phyloP scores from a whole-genome alignment of 768 basidiomycete species.

The Trametes coccinea region DNA sequence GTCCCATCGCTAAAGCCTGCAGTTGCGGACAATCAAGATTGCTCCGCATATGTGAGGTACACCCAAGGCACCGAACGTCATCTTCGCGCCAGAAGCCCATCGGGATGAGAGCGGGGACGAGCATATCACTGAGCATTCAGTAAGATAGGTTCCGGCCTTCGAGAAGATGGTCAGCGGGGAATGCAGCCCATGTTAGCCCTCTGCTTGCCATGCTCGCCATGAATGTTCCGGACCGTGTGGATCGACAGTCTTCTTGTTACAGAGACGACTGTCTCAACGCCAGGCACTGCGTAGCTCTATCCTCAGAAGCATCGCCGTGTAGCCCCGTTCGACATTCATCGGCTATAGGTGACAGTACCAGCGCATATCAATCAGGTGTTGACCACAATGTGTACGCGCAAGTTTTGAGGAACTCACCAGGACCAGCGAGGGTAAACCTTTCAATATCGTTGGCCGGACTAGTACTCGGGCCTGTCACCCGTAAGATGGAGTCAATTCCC shows the following conservation, averaged over 20 bases:
- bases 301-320: not conserved
- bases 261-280: not conserved
- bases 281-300: constrained; percentile 3
- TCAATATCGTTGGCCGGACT: too few species aligned
- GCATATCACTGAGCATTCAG: not conserved
- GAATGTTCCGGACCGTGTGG: not conserved
- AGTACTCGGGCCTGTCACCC: too few species aligned
- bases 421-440: not conserved
- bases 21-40: not conserved
- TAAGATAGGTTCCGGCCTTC: not conserved
- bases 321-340: not conserved
- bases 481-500: too few species aligned
- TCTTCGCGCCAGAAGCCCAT: not conserved
- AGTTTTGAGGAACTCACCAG: not conserved
- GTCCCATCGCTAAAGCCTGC: not conserved
- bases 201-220: not conserved
- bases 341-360: not conserved
- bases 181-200: not conserved
- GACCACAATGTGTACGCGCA: not conserved
- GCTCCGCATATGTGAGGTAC: not conserved
- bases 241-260: constrained; percentile 4
- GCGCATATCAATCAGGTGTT: not conserved
- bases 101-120: not conserved
- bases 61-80: not conserved
- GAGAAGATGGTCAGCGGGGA: not conserved